Percentiles rank a stretch among this genome's conserved stretches.
Conservation (phyloP, 495 filamentous ascomycete genomes). For the Haplographium delicatum region DNA sequence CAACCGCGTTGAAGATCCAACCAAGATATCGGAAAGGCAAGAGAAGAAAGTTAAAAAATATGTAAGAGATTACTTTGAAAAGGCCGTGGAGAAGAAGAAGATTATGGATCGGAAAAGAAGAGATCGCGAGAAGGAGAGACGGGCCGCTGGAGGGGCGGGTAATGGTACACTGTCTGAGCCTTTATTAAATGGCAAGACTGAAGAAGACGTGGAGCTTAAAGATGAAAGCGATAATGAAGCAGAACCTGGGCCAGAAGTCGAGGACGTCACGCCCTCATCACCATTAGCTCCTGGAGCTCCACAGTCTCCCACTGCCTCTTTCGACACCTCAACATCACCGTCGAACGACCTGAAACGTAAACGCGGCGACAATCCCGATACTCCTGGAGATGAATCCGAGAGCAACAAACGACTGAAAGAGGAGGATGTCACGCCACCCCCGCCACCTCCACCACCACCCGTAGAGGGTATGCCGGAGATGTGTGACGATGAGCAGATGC, state of each 20-base stretch:
- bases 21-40: slow-evolving; percentile 70
- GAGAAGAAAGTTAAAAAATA: slow-evolving; percentile 74
- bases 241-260: slow-evolving; percentile 23
- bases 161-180: slow-evolving; percentile 8
- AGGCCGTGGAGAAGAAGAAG: slow-evolving; percentile 69
- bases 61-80: slow-evolving; percentile 80
- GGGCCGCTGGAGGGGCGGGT: no score
- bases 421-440: slow-evolving; percentile 23
- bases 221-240: slow-evolving; percentile 22
- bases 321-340: neutral
- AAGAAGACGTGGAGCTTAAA: slow-evolving; percentile 17
- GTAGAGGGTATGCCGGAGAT: slow-evolving; percentile 15
- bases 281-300: slow-evolving; percentile 4
- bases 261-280: slow-evolving; percentile 33
- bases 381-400: slow-evolving; percentile 29
- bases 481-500: neutral
- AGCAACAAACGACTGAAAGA: slow-evolving; percentile 44
- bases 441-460: slow-evolving; percentile 25
- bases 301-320: neutral
- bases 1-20: slow-evolving; percentile 74
- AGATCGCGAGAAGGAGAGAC: slow-evolving; percentile 31
- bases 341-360: slow-evolving; percentile 57
- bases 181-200: slow-evolving; percentile 32
- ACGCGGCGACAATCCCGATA: slow-evolving; percentile 39
- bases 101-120: slow-evolving; percentile 62